Base-by-base conservation (phyloP, 345 rosid genomes). In the Hypericum androsaemum region DNA sequence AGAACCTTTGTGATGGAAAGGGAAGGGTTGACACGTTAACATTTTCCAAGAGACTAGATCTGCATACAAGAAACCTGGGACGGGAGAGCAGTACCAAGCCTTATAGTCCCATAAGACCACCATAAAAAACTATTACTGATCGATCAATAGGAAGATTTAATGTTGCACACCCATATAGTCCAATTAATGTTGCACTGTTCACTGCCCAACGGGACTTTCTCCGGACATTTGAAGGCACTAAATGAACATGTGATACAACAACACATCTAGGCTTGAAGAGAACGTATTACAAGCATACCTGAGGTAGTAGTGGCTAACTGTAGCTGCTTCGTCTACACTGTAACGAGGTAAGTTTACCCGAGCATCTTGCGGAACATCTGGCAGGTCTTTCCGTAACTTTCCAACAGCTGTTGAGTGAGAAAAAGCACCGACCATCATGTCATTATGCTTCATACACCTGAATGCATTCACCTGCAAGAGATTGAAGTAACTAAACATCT, bases 401-500 rank as follows among this genome's bases (percentile, higher is more conserved):
- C 95, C 97, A 36, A 88, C 95, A 38, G 98, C 96, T 11, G 94
- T 88, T 69, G 98, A 92, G 67, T 88, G 84, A 43, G 95, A 81
- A 74, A 85, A 90, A 58, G 95, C 86, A 58, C 95, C 95, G 43
- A 88, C 86, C 96, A 90, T 90, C 98, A 88, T 87, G 59, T 78
- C 84, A 64, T 90, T 71, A 64, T 84, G 95, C 86, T 70, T 83
- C 95, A 92, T 85, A 55, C 82, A 73, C 74, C 96, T 83, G 59
- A 84, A 88, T 42, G 96, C 88, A 67, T 83, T 92, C 53, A 92
- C 96, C 95, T 92, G 80, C 64, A 74, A 50, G 65, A 53, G 22
- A 7, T 6, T 16, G 32, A 22, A 4, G 32, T 22, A 22, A 22
- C 4, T 22, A 22, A 22, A 22, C 32, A 22, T 22, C 4, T 22